phyloP scores from a whole-genome alignment of 768 basidiomycete species.

The Hortiboletus flavorubellus region DNA sequence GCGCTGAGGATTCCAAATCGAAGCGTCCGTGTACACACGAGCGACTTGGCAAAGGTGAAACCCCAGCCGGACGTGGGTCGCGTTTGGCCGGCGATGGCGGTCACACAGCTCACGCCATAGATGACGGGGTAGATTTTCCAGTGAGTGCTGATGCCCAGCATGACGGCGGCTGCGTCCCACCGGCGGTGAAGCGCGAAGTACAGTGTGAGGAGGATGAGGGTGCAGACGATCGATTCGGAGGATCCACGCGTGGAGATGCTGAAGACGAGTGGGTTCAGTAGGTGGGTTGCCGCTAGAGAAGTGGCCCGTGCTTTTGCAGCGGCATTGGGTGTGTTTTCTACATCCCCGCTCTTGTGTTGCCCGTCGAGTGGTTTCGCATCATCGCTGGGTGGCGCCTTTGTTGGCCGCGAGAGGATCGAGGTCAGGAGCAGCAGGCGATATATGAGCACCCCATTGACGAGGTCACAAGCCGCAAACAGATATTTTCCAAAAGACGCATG shows the following conservation, averaged over 20 bases:
- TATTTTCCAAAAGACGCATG: constrained; percentile 91
- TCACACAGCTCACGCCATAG: constrained; percentile 76
- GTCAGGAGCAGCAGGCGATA: constrained; percentile 52
- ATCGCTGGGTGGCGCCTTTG: background rate
- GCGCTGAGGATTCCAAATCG: constrained; percentile 71
- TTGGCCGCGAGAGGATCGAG: constrained; percentile 39
- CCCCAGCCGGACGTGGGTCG: constrained; percentile 18
- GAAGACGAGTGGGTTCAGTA: constrained; percentile 92
- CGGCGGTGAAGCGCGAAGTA: constrained; percentile 52
- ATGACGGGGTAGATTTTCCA: constrained; percentile 98
- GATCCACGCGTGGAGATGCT: constrained; percentile 97
- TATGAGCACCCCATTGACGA: constrained; percentile 74
- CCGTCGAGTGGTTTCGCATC: constrained; percentile 4
- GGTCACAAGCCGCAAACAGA: constrained; percentile 80
- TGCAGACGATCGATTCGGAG: constrained; percentile 83
- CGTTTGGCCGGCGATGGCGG: constrained; percentile 24
- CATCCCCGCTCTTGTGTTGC: background rate
- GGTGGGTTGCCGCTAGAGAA: constrained; percentile 66
- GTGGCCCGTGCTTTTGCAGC: constrained; percentile 39
- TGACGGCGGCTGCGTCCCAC: constrained; percentile 65
- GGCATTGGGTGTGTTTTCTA: background rate
- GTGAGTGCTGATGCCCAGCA: constrained; percentile 82
- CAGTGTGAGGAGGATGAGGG: constrained; percentile 72
- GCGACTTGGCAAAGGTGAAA: constrained; percentile 30
- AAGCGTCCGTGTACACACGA: constrained; percentile 51